Evolutionary conservation across 2,329 filamentous ascomycete genomes (phyloP), one percentile per base, ranked within the genome.

Genomic region (Fragosphaeria purpurea): DNA sequence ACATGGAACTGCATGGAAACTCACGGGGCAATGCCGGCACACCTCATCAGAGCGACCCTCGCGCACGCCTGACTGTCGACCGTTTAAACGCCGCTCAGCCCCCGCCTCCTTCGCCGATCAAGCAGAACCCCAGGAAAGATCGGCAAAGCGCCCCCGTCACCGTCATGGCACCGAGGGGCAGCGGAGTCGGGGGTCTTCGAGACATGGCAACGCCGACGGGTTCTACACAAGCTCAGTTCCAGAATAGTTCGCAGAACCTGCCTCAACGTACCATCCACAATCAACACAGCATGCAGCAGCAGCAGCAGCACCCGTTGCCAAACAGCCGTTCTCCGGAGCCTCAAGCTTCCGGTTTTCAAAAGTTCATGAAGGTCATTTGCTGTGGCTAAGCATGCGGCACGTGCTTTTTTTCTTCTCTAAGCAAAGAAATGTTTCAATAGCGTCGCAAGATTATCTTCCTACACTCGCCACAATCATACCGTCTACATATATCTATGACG

Each of bases 61-160:
- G 75, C 70, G 72, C 75, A 67, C 76, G 71, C 66, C 79, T 91
- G 61, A 89, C 86, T 61, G 80, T 82, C 69, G 82, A 85, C 74
- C 86, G 86, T 87, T 88, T 91, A 89, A 91, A 91, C 83, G 86
- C 86, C 77, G 83, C 85, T 75, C 86, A 90, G 77, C 86, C 86
- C 79, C 85, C 86, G 75, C 85, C 86, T 76, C 86, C 87, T 65
- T 88, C 85, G 70, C 85, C 85, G 71, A 85, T 83, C 71, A 88
- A 87, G 70, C 82, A 80, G 80, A 85, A 80, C 74, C 80, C 82
- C 73, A 82, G 80, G 74, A 74, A 69, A 74, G 74, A 75, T 71
- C 85, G 85, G 75, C 85, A 77, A 86, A 90, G 80, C 80, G 85
- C 72, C 70, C 80, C 79, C 74, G 85, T 80, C 74, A 83, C 79